Percentiles rank a stretch among this genome's conserved stretches.
These are phyloP conservation scores for Daedaleopsis nitida DNA, from an alignment of 768 basidiomycete genomes.

Conservation along the genomic window DNA sequence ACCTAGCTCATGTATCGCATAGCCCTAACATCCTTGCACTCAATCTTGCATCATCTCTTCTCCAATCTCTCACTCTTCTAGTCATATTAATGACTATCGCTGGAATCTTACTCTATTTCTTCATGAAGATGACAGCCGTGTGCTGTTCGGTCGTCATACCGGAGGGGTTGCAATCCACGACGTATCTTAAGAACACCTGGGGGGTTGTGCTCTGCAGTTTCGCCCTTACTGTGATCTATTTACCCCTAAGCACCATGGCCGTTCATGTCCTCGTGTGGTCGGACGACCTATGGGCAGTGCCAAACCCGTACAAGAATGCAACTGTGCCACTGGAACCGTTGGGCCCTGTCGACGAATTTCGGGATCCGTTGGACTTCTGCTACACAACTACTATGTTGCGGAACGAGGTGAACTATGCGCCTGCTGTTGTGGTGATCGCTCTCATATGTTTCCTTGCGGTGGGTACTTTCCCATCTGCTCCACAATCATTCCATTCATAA, in stretches of 20 bases:
- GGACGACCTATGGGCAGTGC: slow-evolving; percentile 71
- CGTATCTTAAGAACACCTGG: slow-evolving; percentile 46
- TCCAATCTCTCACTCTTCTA: slow-evolving; percentile 63
- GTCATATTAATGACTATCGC: slow-evolving; percentile 57
- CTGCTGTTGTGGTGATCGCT: slow-evolving; percentile 60
- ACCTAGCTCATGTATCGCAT: slow-evolving; percentile 7
- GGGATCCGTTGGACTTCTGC: slow-evolving; percentile 70
- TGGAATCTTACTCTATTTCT: slow-evolving; percentile 56
- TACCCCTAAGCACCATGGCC: slow-evolving; percentile 78
- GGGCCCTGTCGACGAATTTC: slow-evolving; percentile 57
- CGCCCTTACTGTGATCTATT: slow-evolving; percentile 65
- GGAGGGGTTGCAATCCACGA: slow-evolving; percentile 57
- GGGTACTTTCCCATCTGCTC: slow-evolving; percentile 27
- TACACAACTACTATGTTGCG: slow-evolving; percentile 78
- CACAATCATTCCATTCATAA: background rate
- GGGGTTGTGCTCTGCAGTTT: slow-evolving; percentile 64
- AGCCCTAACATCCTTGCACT: slow-evolving; percentile 77
- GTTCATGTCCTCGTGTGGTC: slow-evolving; percentile 79
- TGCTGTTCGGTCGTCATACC: slow-evolving; percentile 51
- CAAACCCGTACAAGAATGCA: slow-evolving; percentile 67
- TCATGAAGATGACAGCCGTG: slow-evolving; percentile 50
- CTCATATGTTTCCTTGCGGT: slow-evolving; percentile 53
- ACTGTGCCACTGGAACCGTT: slow-evolving; percentile 53
- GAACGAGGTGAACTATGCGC: slow-evolving; percentile 71
- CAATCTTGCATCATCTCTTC: slow-evolving; percentile 65